Conservation (phyloP, 805 yeast species). For the Lachancea waltii region DNA sequence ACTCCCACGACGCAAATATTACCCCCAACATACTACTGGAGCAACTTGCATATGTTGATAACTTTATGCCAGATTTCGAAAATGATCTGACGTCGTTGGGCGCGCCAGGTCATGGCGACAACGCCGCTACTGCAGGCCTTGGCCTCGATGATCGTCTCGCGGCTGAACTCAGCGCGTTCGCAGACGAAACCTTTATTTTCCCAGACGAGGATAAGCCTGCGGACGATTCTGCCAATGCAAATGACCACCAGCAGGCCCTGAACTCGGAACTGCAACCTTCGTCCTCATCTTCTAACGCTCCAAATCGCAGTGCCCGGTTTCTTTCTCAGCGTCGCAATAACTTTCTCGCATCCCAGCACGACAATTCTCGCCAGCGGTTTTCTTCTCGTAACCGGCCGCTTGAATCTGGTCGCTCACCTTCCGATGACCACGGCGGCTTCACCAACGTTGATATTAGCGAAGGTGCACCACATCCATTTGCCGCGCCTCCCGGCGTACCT, state of each 20-base stretch:
- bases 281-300: slow-evolving; percentile 1
- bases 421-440: slow-evolving; percentile 24
- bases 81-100: slow-evolving; percentile 7
- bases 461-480: slow-evolving; percentile 1
- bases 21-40: slow-evolving; percentile 49
- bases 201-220: slow-evolving; percentile 75
- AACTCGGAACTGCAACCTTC: too few species aligned
- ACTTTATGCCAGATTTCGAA: slow-evolving; percentile 51
- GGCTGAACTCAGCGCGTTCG: slow-evolving; percentile 73
- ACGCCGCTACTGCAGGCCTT: slow-evolving; percentile 16
- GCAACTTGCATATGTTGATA: slow-evolving; percentile 75
- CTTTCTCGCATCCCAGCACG: slow-evolving; percentile 30
- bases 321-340: slow-evolving; percentile 27
- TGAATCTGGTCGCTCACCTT: slow-evolving; percentile 8
- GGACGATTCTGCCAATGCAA: slow-evolving; percentile 12
- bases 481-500: slow-evolving; percentile 11
- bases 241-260: too few species aligned
- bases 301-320: slow-evolving; percentile 16
- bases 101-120: slow-evolving; percentile 5
- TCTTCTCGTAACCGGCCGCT: slow-evolving; percentile 16
- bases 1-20: slow-evolving; percentile 11
- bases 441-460: slow-evolving; percentile 16
- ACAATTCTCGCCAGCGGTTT: slow-evolving; percentile 27
- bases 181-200: slow-evolving; percentile 71
- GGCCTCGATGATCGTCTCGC: slow-evolving; percentile 47